Evolutionary conservation across 169 alveolate genomes (phyloP).

Genomic region (Cyclospora cayetanensis): DNA sequence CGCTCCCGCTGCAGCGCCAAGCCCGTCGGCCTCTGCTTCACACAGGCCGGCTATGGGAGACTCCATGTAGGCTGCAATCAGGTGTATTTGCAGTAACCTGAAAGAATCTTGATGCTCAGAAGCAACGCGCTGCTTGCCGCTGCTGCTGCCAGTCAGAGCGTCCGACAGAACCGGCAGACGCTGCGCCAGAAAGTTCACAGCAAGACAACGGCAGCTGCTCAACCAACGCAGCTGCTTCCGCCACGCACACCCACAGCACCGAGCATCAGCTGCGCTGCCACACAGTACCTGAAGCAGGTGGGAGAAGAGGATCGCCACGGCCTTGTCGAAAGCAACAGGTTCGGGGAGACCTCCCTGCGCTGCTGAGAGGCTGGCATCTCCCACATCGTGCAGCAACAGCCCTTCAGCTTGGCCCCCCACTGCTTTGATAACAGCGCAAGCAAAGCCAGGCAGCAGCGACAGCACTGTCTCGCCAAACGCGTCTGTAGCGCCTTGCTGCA

Average conservation of each 20-base stretch:
- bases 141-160: neutral
- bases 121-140: constrained; percentile 26
- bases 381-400: neutral
- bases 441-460: neutral
- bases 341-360: neutral
- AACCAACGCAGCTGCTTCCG: neutral
- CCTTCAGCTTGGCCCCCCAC: neutral
- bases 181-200: neutral
- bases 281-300: neutral
- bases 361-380: neutral
- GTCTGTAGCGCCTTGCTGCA: neutral
- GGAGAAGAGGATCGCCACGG: neutral
- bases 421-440: neutral
- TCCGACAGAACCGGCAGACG: neutral
- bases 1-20: neutral
- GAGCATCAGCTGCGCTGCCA: neutral
- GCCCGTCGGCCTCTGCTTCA: too few species aligned
- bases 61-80: neutral
- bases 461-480: neutral
- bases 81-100: neutral
- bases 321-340: neutral
- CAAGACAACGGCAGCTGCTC: neutral
- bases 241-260: neutral
- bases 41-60: neutral
- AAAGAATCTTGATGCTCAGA: neutral